phyloP scores from a whole-genome alignment of 768 basidiomycete species.

The Cantharellus cinnabarinus region DNA sequence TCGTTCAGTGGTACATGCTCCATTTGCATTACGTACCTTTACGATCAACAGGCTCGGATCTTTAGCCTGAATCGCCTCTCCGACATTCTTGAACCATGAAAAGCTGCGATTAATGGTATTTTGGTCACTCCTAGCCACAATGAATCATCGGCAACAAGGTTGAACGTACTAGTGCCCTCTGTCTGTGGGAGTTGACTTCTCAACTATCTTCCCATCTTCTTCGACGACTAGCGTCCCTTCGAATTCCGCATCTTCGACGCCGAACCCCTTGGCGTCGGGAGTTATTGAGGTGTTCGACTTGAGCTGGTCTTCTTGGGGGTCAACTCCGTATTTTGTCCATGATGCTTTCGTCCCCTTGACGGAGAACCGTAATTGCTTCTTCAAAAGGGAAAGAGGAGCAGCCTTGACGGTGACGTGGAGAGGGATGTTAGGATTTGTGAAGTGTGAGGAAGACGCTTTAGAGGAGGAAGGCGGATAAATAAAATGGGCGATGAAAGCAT shows the following conservation, averaged over 20 bases:
- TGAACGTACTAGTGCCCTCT: conserved; percentile 7
- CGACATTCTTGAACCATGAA: conserved; percentile 6
- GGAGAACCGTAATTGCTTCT: conserved; percentile 17
- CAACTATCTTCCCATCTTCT: conserved; percentile 1
- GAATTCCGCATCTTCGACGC: conserved; percentile 5
- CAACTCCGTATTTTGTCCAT: conserved; percentile 19
- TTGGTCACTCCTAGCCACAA: not conserved
- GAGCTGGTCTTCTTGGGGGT: conserved; percentile 18
- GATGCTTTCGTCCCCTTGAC: conserved; percentile 17
- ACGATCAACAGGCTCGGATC: conserved; percentile 3
- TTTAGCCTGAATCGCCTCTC: conserved; percentile 4
- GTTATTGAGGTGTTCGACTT: conserved; percentile 7
- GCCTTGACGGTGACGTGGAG: conserved; percentile 16
- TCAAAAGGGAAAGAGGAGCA: conserved; percentile 16
- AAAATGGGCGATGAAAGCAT: conserved; percentile 14
- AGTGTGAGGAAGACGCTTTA: not conserved
- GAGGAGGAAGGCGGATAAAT: conserved; percentile 11
- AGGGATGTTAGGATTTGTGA: conserved; percentile 10
- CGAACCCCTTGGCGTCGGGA: conserved; percentile 8
- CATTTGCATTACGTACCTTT: not conserved
- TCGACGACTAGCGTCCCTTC: conserved; percentile 7
- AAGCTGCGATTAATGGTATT: conserved; percentile 2
- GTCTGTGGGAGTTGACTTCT: not conserved
- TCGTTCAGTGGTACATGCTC: not conserved
- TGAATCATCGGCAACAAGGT: not conserved